Evolutionary conservation across 495 filamentous ascomycete genomes (phyloP).

Genomic region (Trichoderma asperelloides): DNA sequence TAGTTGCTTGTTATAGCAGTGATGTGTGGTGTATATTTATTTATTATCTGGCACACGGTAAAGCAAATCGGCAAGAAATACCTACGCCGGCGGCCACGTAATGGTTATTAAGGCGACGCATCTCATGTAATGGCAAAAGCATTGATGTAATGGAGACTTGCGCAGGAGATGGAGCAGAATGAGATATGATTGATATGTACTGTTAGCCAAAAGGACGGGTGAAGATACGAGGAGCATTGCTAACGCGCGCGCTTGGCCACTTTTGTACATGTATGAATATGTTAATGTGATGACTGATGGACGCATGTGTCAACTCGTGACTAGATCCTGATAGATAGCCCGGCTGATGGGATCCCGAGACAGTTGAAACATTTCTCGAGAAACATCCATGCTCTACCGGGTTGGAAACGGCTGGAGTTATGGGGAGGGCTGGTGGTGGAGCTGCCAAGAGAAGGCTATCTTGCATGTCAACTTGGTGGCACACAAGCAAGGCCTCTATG

Average conservation of each 20-base stretch:
- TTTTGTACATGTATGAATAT: too few relatives aligned
- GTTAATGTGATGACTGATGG: background rate
- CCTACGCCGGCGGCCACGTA: background rate
- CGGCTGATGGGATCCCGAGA: constrained; percentile 1
- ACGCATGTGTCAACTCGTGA: background rate
- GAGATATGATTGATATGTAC: constrained; percentile 6
- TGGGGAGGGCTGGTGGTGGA: background rate
- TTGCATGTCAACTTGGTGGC: background rate
- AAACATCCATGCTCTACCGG: too few relatives aligned
- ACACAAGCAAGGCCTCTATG: background rate
- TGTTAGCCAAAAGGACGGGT: background rate
- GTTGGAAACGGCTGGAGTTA: background rate
- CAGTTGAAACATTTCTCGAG: background rate
- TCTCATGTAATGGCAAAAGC: background rate
- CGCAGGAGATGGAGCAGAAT: constrained; percentile 1
- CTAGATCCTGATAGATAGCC: background rate
- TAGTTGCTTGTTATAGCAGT: background rate
- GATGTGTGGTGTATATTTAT: constrained; percentile 6
- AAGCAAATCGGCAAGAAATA: background rate
- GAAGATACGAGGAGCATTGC: background rate
- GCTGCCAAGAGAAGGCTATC: background rate
- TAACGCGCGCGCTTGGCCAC: background rate
- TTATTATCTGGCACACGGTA: constrained; percentile 6
- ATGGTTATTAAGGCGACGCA: background rate
- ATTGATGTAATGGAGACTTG: background rate